Conservation (phyloP, 2,329 filamentous ascomycete genomes). For the Hyphodiscus sp. region DNA sequence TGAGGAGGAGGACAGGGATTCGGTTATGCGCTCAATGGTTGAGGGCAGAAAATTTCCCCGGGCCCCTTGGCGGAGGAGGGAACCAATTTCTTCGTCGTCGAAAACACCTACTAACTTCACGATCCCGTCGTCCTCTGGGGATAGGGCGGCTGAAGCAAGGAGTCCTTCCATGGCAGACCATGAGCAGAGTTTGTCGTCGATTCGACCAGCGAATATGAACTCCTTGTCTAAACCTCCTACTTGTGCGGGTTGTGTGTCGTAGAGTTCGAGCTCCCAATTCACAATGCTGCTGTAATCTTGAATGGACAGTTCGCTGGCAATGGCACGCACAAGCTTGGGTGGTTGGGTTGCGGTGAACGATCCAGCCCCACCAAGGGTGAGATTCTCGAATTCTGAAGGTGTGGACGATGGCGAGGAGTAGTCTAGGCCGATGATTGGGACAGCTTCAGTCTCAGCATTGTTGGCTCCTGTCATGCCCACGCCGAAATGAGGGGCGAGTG, state of each 20-base stretch:
- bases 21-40: conserved; percentile 74
- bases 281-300: conserved; percentile 67
- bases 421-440: conserved; percentile 88
- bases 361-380: conserved; percentile 21
- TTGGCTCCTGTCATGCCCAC: conserved; percentile 58
- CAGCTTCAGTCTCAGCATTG: conserved; percentile 89
- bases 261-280: conserved; percentile 97
- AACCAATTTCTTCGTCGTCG: conserved; percentile 95
- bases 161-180: conserved; percentile 85
- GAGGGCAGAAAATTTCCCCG: conserved; percentile 80
- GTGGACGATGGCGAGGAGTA: conserved; percentile 39
- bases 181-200: conserved; percentile 96
- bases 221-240: conserved; percentile 83
- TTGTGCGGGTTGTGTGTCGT: conserved; percentile 78
- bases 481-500: conserved; percentile 90
- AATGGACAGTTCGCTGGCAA: conserved; percentile 72
- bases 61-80: conserved; percentile 82
- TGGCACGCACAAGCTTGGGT: conserved; percentile 74
- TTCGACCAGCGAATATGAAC: conserved; percentile 89
- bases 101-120: conserved; percentile 93
- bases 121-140: conserved; percentile 48
- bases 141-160: conserved; percentile 51
- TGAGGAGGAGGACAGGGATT: conserved; percentile 48
- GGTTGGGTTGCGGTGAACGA: conserved; percentile 82
- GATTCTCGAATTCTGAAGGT: conserved; percentile 25